Percentiles rank a stretch among this genome's conserved stretches.
These are phyloP conservation scores for Meira miltonrushii DNA, from an alignment of 1,284 basidiomycete species.

Conservation along the genomic window DNA sequence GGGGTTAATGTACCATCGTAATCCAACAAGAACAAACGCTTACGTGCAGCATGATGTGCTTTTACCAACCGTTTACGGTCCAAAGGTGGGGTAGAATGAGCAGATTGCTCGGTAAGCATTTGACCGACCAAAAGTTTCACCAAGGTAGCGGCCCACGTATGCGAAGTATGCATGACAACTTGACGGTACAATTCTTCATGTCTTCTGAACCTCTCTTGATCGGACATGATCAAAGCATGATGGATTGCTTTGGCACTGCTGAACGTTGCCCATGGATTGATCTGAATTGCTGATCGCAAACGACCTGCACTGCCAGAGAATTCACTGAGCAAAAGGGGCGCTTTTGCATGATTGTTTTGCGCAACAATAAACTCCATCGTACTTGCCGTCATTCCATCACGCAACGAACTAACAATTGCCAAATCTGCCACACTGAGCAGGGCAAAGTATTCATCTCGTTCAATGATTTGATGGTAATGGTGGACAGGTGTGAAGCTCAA, in stretches of 20 bases:
- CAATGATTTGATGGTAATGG: conserved; percentile 96
- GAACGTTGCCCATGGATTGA: conserved; percentile 70
- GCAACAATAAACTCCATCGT: conserved; percentile 91
- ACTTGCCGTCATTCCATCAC: conserved; percentile 99
- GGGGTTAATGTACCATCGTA: conserved; percentile 96
- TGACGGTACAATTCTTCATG: conserved; percentile 67
- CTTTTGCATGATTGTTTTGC: conserved; percentile 69
- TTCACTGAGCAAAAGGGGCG: conserved; percentile 84
- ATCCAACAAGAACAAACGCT: conserved; percentile 88
- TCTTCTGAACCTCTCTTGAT: conserved; percentile 69
- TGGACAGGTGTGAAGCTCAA: conserved; percentile 98
- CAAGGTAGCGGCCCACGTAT: conserved; percentile 89
- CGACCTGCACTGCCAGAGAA: conserved; percentile 93
- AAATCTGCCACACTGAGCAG: conserved; percentile 91
- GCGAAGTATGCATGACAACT: conserved; percentile 87
- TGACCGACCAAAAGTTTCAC: conserved; percentile 81
- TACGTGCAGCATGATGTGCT: conserved; percentile 68
- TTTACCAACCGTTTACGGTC: conserved; percentile 63
- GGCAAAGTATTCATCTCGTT: conserved; percentile 92
- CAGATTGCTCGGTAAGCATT: conserved; percentile 73
- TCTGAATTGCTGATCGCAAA: conserved; percentile 72
- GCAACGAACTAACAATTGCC: conserved; percentile 87
- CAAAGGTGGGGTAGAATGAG: conserved; percentile 79
- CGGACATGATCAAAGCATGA: conserved; percentile 73
- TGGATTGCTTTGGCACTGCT: conserved; percentile 94